These are phyloP conservation scores for Umbelopsis sp. DNA, from an alignment of 192 early-diverging fungal genomes.

Conservation along the genomic window DNA sequence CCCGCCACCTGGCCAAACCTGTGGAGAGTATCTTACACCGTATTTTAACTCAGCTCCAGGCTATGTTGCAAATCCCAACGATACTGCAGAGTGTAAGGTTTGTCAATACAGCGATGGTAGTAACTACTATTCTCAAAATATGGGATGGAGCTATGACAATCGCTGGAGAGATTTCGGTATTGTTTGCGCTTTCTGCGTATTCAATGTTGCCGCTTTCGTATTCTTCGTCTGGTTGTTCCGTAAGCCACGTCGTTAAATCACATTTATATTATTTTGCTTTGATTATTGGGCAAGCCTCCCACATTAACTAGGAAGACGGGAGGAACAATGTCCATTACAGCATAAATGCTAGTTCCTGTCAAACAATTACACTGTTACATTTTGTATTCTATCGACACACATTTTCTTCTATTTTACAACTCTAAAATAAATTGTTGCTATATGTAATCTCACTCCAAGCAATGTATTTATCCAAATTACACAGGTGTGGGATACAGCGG, in stretches of 20 bases:
- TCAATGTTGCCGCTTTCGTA: slow-evolving; percentile 46
- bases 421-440: too few species aligned
- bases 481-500: too few species aligned
- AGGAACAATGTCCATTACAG: too few species aligned
- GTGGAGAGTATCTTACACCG: slow-evolving; percentile 47
- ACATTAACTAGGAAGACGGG: too few species aligned
- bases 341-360: not conserved
- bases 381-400: too few species aligned
- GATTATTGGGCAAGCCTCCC: not conserved
- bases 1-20: slow-evolving; percentile 48
- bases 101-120: slow-evolving; percentile 48
- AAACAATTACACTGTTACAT: too few species aligned
- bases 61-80: slow-evolving; percentile 56
- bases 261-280: not conserved
- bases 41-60: slow-evolving; percentile 56
- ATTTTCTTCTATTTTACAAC: too few species aligned
- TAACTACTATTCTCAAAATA: slow-evolving; percentile 28
- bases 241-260: slow-evolving; percentile 42
- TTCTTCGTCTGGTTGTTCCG: slow-evolving; percentile 47
- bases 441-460: too few species aligned
- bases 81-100: slow-evolving; percentile 51
- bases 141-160: slow-evolving; percentile 56
- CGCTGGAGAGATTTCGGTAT: slow-evolving; percentile 69
- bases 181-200: slow-evolving; percentile 53
- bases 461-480: too few species aligned